Conservation (phyloP, 208 protist genomes). For the Trypanosoma melophagium region DNA sequence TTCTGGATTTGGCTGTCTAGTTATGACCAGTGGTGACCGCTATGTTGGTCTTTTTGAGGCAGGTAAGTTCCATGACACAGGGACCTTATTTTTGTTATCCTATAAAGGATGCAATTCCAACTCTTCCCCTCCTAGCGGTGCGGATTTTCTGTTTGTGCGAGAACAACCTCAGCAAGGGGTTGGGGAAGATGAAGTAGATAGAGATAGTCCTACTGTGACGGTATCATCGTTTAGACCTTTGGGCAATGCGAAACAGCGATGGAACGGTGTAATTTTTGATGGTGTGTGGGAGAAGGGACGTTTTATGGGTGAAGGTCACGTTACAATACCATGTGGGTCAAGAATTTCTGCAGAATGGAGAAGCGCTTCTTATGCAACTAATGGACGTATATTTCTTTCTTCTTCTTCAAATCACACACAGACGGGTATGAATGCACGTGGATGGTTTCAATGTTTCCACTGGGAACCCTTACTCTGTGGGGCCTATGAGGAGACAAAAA, state of each 20-base stretch:
- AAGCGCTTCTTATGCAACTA: slow-evolving; percentile 34
- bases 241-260: slow-evolving; percentile 6
- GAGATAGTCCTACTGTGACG: no score
- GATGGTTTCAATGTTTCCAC: slow-evolving; percentile 73
- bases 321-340: slow-evolving; percentile 55
- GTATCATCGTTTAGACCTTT: no score
- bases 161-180: neutral
- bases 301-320: slow-evolving; percentile 64
- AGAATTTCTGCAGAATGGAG: slow-evolving; percentile 71
- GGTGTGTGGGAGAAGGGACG: slow-evolving; percentile 62
- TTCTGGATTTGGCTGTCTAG: slow-evolving; percentile 74
- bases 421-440: slow-evolving; percentile 31
- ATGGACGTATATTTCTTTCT: slow-evolving; percentile 52
- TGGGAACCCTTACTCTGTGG: slow-evolving; percentile 73
- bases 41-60: slow-evolving; percentile 66
- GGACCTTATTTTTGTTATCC: slow-evolving; percentile 51
- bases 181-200: neutral
- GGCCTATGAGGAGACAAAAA: slow-evolving; percentile 24
- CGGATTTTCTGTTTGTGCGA: slow-evolving; percentile 17
- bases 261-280: slow-evolving; percentile 57
- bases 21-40: slow-evolving; percentile 53
- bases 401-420: slow-evolving; percentile 2
- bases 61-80: slow-evolving; percentile 65
- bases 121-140: slow-evolving; percentile 25
- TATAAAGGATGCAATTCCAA: slow-evolving; percentile 4